phyloP scores from a whole-genome alignment of 352 stramenopile species.

The Phytopythium vexans region DNA sequence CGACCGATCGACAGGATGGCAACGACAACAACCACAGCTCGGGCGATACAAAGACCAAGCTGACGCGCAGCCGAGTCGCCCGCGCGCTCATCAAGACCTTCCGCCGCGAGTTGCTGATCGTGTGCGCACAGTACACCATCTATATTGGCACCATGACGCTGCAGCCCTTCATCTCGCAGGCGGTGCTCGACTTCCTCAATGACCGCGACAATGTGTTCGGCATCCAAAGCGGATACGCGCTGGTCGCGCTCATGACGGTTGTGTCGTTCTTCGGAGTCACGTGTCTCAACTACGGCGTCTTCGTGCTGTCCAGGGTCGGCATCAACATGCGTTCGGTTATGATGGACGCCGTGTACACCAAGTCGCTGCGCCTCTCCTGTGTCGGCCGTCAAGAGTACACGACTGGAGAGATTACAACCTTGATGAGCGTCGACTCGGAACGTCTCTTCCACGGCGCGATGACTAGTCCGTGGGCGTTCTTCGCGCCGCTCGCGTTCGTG shows the following conservation, averaged over 20 bases:
- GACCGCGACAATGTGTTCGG: constrained; percentile 12
- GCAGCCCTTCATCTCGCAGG: constrained; percentile 14
- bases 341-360: constrained; percentile 28
- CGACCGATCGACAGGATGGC: neutral
- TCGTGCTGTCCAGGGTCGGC: constrained; percentile 15
- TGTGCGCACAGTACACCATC: constrained; percentile 12
- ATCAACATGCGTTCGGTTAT: constrained; percentile 21
- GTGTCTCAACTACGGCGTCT: constrained; percentile 23
- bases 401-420: constrained; percentile 18
- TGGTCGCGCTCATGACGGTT: constrained; percentile 11
- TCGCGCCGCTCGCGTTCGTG: constrained; percentile 14
- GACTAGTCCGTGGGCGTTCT: constrained; percentile 11
- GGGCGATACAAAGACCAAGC: neutral
- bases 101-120: constrained; percentile 8
- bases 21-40: no score
- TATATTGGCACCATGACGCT: constrained; percentile 17
- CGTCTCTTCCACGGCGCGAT: constrained; percentile 19
- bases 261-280: constrained; percentile 16
- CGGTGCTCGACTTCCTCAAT: constrained; percentile 15
- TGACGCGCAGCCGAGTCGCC: constrained; percentile 8
- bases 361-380: constrained; percentile 57
- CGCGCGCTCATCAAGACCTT: constrained; percentile 13
- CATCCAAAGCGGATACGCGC: constrained; percentile 11
- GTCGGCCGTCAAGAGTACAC: constrained; percentile 22
- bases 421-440: constrained; percentile 6